These are phyloP conservation scores for Pythium sp. DNA, from an alignment of 352 stramenopile genomes.

Conservation along the genomic window DNA sequence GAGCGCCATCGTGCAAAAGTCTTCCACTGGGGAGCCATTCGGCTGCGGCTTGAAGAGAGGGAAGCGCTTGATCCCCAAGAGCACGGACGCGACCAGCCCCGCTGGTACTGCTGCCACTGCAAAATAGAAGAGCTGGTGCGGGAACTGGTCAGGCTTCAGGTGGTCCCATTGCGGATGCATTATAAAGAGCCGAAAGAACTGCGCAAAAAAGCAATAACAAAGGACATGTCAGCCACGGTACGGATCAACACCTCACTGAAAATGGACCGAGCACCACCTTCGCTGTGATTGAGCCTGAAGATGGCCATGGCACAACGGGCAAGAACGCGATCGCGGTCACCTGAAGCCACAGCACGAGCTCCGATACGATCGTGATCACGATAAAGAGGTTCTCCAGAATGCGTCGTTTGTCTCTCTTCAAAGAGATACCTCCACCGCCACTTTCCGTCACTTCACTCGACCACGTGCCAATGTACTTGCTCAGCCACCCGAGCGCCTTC, in stretches of 20 bases:
- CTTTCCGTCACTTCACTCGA: conserved; percentile 28
- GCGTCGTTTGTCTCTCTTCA: conserved; percentile 19
- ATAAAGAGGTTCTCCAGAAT: conserved; percentile 34
- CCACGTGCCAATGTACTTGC: conserved; percentile 35
- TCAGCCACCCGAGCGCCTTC: background rate
- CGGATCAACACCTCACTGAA: no score
- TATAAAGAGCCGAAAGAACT: conserved; percentile 37
- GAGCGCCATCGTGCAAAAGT: conserved; percentile 44
- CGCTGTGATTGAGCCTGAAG: conserved; percentile 24
- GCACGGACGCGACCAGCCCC: conserved; percentile 25
- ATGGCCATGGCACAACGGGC: conserved; percentile 50
- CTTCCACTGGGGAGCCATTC: conserved; percentile 36
- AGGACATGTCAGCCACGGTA: background rate
- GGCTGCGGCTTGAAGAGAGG: conserved; percentile 68
- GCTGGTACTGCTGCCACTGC: conserved; percentile 38
- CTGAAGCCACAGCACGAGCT: conserved; percentile 52
- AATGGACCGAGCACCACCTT: conserved; percentile 16
- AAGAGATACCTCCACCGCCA: conserved; percentile 8
- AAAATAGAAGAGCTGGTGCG: conserved; percentile 35
- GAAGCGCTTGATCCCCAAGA: conserved; percentile 46
- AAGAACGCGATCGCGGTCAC: conserved; percentile 45
- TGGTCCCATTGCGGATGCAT: conserved; percentile 54
- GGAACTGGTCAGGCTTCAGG: conserved; percentile 30
- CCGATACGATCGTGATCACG: conserved; percentile 27
- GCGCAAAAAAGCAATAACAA: background rate